Evolutionary conservation across 2,329 filamentous ascomycete genomes (phyloP).

Genomic region (Zymoseptoria pseudotritici): DNA sequence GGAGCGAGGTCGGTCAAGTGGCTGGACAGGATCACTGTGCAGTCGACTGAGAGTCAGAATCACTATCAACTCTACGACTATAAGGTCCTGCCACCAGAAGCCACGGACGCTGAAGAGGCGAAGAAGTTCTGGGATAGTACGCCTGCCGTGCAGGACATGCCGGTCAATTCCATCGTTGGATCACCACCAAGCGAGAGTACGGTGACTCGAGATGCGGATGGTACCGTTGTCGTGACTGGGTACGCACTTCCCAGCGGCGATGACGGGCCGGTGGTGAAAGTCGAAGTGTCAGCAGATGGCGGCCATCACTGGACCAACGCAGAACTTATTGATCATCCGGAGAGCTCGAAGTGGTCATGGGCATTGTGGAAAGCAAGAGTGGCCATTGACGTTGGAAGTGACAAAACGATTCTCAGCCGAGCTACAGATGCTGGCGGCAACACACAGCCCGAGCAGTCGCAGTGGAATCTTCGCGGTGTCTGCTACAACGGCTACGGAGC

Average conservation of each 20-base stretch:
- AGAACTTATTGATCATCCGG: constrained; percentile 30
- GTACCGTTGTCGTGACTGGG: constrained; percentile 43
- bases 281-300: constrained; percentile 46
- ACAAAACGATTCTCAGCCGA: constrained; percentile 44
- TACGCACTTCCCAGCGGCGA: constrained; percentile 50
- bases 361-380: constrained; percentile 46
- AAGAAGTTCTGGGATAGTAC: constrained; percentile 46
- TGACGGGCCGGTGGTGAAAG: constrained; percentile 46
- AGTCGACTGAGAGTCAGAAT: constrained; percentile 48
- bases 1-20: constrained; percentile 57
- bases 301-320: constrained; percentile 46
- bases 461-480: constrained; percentile 55
- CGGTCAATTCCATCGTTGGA: constrained; percentile 33
- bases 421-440: constrained; percentile 50
- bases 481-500: constrained; percentile 56
- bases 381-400: constrained; percentile 34
- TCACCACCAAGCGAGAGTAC: constrained; percentile 40
- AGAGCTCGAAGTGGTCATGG: constrained; percentile 43
- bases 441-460: constrained; percentile 40
- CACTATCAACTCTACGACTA: constrained; percentile 54
- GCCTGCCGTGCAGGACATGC: constrained; percentile 44
- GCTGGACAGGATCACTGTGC: constrained; percentile 54
- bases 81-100: constrained; percentile 48
- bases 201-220: constrained; percentile 34
- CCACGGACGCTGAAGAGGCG: constrained; percentile 41